Evolutionary conservation across 1,284 basidiomycete species (phyloP).

Genomic region (Sporisorium sorghi): DNA sequence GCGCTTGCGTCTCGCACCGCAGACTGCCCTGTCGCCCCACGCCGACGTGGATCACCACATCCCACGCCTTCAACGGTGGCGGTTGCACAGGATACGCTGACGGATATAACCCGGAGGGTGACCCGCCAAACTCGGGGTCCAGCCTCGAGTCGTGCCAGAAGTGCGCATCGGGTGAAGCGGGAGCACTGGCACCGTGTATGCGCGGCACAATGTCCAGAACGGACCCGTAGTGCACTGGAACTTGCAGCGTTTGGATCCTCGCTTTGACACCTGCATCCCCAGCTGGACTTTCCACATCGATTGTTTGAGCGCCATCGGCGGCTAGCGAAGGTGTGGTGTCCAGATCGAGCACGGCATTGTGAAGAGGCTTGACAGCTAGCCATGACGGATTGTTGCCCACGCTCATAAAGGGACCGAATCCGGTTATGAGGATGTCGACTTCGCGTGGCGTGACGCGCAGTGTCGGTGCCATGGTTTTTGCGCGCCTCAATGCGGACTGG

Average conservation of each 20-base stretch:
- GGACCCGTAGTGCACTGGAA: conserved; percentile 43
- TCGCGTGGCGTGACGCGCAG: conserved; percentile 1
- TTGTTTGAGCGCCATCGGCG: not conserved
- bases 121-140: conserved; percentile 14
- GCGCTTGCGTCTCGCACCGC: conserved; percentile 45
- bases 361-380: conserved; percentile 44
- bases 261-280: not conserved
- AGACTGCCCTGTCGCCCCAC: conserved; percentile 33
- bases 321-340: not conserved
- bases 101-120: conserved; percentile 14
- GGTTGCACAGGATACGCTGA: conserved; percentile 28
- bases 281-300: too few relatives aligned
- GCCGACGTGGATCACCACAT: conserved; percentile 51
- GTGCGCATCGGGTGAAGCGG: not conserved
- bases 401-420: conserved; percentile 47
- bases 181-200: conserved; percentile 15
- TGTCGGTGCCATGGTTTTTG: conserved; percentile 16
- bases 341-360: conserved; percentile 29
- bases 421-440: conserved; percentile 47
- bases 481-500: not conserved
- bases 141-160: conserved; percentile 42
- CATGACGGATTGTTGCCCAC: conserved; percentile 47
- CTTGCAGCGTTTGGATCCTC: conserved; percentile 43
- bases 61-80: conserved; percentile 6
- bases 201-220: conserved; percentile 43